Percentiles rank a stretch among this genome's conserved stretches.
Conservation (phyloP, 768 basidiomycete species). For the Termitomyces sp. region DNA sequence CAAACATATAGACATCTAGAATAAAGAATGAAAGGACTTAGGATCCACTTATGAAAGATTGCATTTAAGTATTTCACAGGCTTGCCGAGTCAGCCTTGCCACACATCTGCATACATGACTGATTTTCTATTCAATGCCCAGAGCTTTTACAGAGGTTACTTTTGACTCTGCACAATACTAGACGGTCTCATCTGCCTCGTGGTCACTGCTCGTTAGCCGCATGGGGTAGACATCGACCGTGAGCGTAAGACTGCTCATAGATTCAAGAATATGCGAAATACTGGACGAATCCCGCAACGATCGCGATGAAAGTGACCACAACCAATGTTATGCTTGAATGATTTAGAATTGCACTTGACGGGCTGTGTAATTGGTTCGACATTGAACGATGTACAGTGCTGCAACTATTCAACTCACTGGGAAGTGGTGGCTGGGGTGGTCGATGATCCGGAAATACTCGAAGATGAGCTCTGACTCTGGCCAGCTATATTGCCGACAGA, state of each 20-base stretch:
- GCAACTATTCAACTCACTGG: constrained; percentile 1
- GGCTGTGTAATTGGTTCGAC: neutral
- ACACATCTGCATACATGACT: neutral
- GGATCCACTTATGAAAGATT: too few species aligned
- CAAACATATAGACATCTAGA: constrained; percentile 54
- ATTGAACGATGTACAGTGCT: neutral
- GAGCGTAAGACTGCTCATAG: too few species aligned
- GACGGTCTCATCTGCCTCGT: neutral
- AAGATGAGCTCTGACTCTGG: constrained; percentile 8
- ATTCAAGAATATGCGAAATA: neutral
- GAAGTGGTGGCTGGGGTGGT: constrained; percentile 1
- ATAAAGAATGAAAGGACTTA: neutral
- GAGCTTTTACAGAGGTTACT: too few species aligned
- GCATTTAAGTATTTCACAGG: neutral
- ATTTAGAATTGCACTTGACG: neutral
- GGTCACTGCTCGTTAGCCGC: neutral
- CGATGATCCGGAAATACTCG: neutral
- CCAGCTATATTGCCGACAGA: constrained; percentile 46
- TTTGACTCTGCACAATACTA: neutral
- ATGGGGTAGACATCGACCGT: neutral
- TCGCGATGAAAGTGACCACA: neutral
- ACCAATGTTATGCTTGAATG: neutral
- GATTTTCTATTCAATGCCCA: neutral
- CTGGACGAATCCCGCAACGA: constrained; percentile 1
- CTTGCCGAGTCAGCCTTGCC: neutral